Evolutionary conservation across 495 filamentous ascomycete genomes (phyloP).

Genomic region (Penicillium tannophilum): DNA sequence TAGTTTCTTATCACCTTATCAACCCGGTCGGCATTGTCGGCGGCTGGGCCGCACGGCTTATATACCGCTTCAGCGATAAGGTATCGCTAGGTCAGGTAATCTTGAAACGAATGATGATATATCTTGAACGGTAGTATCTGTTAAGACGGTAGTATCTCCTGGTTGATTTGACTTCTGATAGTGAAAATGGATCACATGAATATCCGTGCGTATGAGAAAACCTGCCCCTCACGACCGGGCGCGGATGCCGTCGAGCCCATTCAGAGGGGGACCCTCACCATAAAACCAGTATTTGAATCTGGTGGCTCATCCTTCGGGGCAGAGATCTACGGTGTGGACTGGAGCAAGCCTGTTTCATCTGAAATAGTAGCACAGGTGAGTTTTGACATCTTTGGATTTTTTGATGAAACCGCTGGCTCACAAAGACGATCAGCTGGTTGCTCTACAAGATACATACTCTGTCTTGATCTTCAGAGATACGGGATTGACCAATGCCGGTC

Average conservation of each 20-base stretch:
- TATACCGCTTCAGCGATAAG: too few species aligned
- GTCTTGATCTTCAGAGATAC: slow-evolving; percentile 26
- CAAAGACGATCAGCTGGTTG: slow-evolving; percentile 14
- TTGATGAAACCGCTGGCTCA: background rate
- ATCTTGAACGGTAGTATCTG: background rate
- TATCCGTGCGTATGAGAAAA: slow-evolving; percentile 19
- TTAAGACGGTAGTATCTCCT: background rate
- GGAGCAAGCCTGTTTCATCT: slow-evolving; percentile 16
- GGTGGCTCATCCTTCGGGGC: slow-evolving; percentile 18
- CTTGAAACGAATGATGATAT: background rate
- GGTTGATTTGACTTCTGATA: background rate
- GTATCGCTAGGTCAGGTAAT: too few species aligned
- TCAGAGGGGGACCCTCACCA: slow-evolving; percentile 13
- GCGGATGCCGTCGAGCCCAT: background rate
- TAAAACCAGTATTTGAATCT: slow-evolving; percentile 15
- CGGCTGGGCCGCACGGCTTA: too few species aligned
- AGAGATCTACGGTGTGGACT: slow-evolving; percentile 20
- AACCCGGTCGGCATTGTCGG: slow-evolving; percentile 9
- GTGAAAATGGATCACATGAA: slow-evolving; percentile 14
- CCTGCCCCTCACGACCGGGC: slow-evolving; percentile 13
- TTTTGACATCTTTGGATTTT: background rate
- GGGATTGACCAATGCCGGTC: slow-evolving; percentile 19
- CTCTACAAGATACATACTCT: slow-evolving; percentile 21
- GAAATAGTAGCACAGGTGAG: slow-evolving; percentile 19
- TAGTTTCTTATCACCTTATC: too few species aligned